These are phyloP conservation scores for Aspergillus affinis DNA, from an alignment of 495 filamentous ascomycete genomes.

Conservation along the genomic window DNA sequence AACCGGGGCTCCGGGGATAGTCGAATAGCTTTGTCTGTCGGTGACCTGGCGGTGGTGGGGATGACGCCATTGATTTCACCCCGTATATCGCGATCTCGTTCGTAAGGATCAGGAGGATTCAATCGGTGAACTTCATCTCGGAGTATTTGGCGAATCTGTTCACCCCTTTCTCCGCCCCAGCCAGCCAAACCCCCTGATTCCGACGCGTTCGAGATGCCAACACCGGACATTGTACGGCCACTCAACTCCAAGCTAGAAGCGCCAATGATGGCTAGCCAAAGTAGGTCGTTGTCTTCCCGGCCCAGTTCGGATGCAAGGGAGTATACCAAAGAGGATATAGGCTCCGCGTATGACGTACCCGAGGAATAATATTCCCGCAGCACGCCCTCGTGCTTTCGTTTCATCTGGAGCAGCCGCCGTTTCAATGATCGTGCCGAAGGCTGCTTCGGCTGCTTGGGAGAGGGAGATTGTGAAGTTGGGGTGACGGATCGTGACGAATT, in stretches of 20 bases:
- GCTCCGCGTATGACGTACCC: slow-evolving; percentile 90
- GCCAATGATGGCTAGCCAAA: slow-evolving; percentile 93
- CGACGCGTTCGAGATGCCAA: slow-evolving; percentile 65
- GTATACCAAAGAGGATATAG: slow-evolving; percentile 90
- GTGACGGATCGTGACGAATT: slow-evolving; percentile 48
- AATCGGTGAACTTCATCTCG: slow-evolving; percentile 93
- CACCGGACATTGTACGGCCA: slow-evolving; percentile 76
- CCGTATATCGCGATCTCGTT: slow-evolving; percentile 51
- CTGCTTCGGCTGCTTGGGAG: slow-evolving; percentile 57
- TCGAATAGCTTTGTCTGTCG: slow-evolving; percentile 89
- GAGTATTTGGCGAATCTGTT: slow-evolving; percentile 77
- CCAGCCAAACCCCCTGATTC: slow-evolving; percentile 62
- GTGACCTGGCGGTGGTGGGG: slow-evolving; percentile 81
- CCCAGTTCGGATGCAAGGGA: slow-evolving; percentile 92
- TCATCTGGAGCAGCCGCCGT: slow-evolving; percentile 68
- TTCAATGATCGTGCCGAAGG: slow-evolving; percentile 70
- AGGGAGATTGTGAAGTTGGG: slow-evolving; percentile 50
- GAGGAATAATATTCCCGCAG: slow-evolving; percentile 78
- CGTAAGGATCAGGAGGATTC: slow-evolving; percentile 74
- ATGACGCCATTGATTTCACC: slow-evolving; percentile 72
- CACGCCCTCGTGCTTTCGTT: slow-evolving; percentile 70
- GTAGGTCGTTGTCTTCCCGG: slow-evolving; percentile 91
- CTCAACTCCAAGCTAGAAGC: slow-evolving; percentile 89
- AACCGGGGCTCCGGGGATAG: slow-evolving; percentile 93
- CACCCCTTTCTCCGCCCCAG: slow-evolving; percentile 81